Evolutionary conservation across 78 protist genomes (phyloP), one percentile per base, ranked within the genome.

Genomic region (Speleostelium caveatum): DNA sequence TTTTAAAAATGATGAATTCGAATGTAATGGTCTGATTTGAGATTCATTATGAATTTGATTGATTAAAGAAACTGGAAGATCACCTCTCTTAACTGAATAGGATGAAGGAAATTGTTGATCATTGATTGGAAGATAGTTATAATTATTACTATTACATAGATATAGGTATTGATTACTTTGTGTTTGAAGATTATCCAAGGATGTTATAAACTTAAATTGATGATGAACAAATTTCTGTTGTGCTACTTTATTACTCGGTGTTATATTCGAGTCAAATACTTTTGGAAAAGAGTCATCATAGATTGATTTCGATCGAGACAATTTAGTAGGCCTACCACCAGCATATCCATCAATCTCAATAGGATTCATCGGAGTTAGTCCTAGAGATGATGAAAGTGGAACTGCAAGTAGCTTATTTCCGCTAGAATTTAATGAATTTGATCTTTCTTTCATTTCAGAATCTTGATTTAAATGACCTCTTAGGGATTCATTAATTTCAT

Each of bases 1-100:
- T 19, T 49, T 41, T 16, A 83, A 83, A 69, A 83, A 22, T 59
- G 67, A 30, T 55, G 24, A 58, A 83, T 83, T 83, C n/a, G 90
- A 83, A 59, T 69, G 63, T 41, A 83, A 83, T 7, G 10, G 7
- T 59, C 69, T 67, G 22, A 83, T 36, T 69, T 83, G 90, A 39
- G 26, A n/a, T 4, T 21, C 38, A 53, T 58, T 38, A 56, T 53
- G 8, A 12, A 33, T 38, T 60, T 38, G 8, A 61, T 17, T 16
- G 41, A 39, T 1, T 41, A 12, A 28, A 59, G 78, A 12, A 73
- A 33, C 28, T 8, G 69, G 28, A 14, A 3, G 24, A n/a, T n/a
- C n/a, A n/a, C n/a, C n/a, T n/a, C n/a, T n/a, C n/a, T n/a, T n/a
- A n/a, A n/a, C n/a, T n/a, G n/a, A n/a, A n/a, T n/a, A n/a, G n/a